Evolutionary conservation across 179 eudicot species (phyloP).

Genomic region (Heliamphora pulchella): DNA sequence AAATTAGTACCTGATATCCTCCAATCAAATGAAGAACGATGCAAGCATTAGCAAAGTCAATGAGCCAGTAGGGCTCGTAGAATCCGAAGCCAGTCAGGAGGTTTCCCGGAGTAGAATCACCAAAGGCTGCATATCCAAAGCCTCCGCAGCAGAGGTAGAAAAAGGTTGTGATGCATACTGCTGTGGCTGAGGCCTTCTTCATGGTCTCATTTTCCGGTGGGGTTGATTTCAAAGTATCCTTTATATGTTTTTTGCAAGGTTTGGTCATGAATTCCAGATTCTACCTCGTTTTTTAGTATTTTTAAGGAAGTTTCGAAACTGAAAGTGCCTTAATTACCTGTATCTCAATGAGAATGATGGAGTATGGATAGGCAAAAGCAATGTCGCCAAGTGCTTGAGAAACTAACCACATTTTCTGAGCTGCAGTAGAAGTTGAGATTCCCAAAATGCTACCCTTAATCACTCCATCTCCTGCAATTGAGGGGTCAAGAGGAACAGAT

Average conservation of each 20-base stretch:
- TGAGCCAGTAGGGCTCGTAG: constrained; percentile 51
- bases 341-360: constrained; percentile 51
- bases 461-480: constrained; percentile 37
- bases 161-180: constrained; percentile 38
- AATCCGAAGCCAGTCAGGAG: constrained; percentile 48
- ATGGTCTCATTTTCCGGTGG: constrained; percentile 40
- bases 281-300: no score
- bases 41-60: constrained; percentile 53
- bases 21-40: constrained; percentile 45
- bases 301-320: no score
- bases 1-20: constrained; percentile 45
- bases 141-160: constrained; percentile 54
- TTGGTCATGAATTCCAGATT: no score
- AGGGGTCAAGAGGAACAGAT: neutral
- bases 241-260: neutral
- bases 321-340: constrained; percentile 26
- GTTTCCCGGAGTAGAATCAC: constrained; percentile 50
- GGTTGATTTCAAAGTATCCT: constrained; percentile 50
- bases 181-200: constrained; percentile 40
- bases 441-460: constrained; percentile 54
- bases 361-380: constrained; percentile 59
- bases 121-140: constrained; percentile 56
- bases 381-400: constrained; percentile 62
- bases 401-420: constrained; percentile 39
- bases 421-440: constrained; percentile 24